Evolutionary conservation across 148 eudicot genomes (phyloP).

Genomic region (Amaranthus hypochondriacus): DNA sequence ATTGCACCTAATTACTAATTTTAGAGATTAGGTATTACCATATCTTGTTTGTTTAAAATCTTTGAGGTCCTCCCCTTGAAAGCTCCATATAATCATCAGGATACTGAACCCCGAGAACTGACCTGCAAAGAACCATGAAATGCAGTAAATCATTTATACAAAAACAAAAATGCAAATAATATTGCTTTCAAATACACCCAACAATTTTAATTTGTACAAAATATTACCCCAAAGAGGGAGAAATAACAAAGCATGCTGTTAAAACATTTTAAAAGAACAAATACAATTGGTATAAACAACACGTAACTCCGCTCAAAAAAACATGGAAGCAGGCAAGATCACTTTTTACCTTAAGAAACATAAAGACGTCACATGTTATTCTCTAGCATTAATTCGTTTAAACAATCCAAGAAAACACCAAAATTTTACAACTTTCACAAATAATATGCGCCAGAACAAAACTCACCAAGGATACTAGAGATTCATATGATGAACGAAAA

Average conservation of each 20-base stretch:
- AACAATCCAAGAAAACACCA: conserved; percentile 1
- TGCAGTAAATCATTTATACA: conserved; percentile 7
- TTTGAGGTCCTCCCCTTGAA: conserved; percentile 86
- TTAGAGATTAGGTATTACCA: conserved; percentile 43
- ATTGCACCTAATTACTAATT: not conserved
- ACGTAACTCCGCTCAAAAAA: not conserved
- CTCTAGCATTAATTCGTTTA: not conserved
- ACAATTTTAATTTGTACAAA: not conserved
- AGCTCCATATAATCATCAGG: conserved; percentile 84
- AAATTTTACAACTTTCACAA: not conserved
- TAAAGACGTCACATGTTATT: conserved; percentile 5
- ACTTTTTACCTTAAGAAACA: not conserved
- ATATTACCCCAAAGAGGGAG: not conserved
- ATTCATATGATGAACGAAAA: conserved; percentile 82
- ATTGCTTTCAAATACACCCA: not conserved
- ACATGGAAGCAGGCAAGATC: not conserved
- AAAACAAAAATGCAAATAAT: not conserved
- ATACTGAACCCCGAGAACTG: conserved; percentile 88
- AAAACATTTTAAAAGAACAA: not conserved
- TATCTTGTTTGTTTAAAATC: conserved; percentile 97
- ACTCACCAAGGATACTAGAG: conserved; percentile 95
- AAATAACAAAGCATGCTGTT: conserved; percentile 1
- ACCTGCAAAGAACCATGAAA: conserved; percentile 44
- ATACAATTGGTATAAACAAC: not conserved
- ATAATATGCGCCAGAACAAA: not conserved